Evolutionary conservation across 352 stramenopile genomes (phyloP), one percentile per base, ranked within the genome.

Genomic region (Blastocystis sp.): DNA sequence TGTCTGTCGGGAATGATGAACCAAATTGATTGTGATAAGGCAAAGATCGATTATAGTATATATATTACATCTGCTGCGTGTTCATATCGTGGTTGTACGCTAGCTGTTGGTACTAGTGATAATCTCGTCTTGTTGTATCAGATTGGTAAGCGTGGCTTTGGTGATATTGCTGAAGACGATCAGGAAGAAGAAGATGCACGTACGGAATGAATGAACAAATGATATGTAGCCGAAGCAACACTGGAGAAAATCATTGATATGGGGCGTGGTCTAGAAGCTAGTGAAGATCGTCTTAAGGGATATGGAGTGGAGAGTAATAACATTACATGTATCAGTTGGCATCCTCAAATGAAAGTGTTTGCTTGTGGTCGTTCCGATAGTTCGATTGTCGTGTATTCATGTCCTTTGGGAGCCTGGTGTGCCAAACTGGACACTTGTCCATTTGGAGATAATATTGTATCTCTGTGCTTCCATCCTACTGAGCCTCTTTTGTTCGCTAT

Each of bases 241-340:
- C 77, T 87, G 37, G 77, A 87, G 65, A 87, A 87, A 54, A 51
- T 87, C 19, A 46, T 87, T 2, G 77, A 87, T 87, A 87, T 87
- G 77, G 16, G 49, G 7, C 59, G 65, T 37, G 77, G 77, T 54
- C 27, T 87, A 46, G 77, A 75, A 32, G 77, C 77, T 0, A 52
- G 9, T 11, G 77, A 87, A 27, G 58, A 75, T 37, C 77, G 77
- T 75, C 29, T 87, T 42, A 39, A 46, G 5, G 54, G 32, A 32
- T 49, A 65, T 19, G 56, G 32, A 16, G 65, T 77, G 65, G 73
- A 85, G 29, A 42, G 6, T 2, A 51, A 85, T 6, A 74, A 66
- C n/a, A 87, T 87, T 32, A 77, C n/a, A 11, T 87, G 77, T 61
- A 78, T 87, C 9, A 63, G 37, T n/a, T 87, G 77, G 77, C 77